Percentiles rank a stretch among this genome's conserved stretches.
These are phyloP conservation scores for Talaromyces stipitatus DNA, from an alignment of 495 filamentous ascomycete genomes.

Conservation along the genomic window DNA sequence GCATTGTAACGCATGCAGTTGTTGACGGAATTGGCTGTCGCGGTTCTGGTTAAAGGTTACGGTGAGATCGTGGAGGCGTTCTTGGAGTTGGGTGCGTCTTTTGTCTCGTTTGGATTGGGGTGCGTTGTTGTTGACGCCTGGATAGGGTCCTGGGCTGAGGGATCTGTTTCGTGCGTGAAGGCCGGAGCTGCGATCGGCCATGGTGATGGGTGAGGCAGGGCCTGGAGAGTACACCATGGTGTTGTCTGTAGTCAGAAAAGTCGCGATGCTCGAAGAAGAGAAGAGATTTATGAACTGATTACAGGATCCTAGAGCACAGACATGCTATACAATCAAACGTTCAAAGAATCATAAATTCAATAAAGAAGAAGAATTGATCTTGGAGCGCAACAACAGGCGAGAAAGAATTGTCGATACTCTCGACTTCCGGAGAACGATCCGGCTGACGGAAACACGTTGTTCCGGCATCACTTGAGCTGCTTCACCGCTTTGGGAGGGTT, in stretches of 20 bases:
- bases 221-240: constrained; percentile 31
- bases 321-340: too few relatives aligned
- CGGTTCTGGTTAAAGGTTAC: constrained; percentile 71
- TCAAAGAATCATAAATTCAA: too few relatives aligned
- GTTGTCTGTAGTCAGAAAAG: background rate
- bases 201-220: constrained; percentile 24
- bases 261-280: background rate
- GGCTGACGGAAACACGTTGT: background rate
- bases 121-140: constrained; percentile 8
- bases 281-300: background rate
- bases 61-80: constrained; percentile 65
- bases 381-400: background rate
- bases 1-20: constrained; percentile 78
- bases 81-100: constrained; percentile 67
- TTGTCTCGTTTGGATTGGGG: constrained; percentile 80
- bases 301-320: background rate
- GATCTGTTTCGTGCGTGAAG: constrained; percentile 26
- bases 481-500: background rate
- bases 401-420: background rate
- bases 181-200: constrained; percentile 12
- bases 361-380: background rate
- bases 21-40: constrained; percentile 78
- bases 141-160: constrained; percentile 18
- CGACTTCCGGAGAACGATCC: background rate
- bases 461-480: background rate